phyloP scores from a whole-genome alignment of 345 rosid species.

The Erucastrum elatum region DNA sequence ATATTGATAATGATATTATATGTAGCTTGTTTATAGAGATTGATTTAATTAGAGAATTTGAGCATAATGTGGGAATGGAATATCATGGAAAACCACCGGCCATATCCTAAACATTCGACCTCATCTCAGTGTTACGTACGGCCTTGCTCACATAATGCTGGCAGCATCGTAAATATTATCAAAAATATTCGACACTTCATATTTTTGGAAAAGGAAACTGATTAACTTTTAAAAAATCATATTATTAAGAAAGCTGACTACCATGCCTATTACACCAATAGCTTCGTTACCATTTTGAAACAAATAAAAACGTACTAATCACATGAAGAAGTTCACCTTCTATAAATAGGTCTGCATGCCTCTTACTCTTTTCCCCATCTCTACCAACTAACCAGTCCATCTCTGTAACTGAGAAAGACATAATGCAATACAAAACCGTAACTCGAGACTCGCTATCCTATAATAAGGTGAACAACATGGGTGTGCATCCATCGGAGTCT shows the following conservation, averaged over 20 bases:
- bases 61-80: conserved; percentile 30
- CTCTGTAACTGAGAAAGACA: conserved; percentile 5
- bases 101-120: conserved; percentile 40
- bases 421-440: conserved; percentile 33
- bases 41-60: conserved; percentile 6
- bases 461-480: conserved; percentile 25
- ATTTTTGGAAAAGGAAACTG: too few species aligned
- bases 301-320: conserved; percentile 3
- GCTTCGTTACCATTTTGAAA: conserved; percentile 13
- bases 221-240: neutral
- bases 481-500: conserved; percentile 33
- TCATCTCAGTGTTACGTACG: conserved; percentile 30
- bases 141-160: conserved; percentile 38
- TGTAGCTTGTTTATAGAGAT: neutral
- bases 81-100: conserved; percentile 36
- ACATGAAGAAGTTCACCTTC: neutral
- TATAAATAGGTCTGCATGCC: conserved; percentile 31
- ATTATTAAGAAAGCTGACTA: neutral
- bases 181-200: neutral
- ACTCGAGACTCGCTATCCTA: conserved; percentile 11
- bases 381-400: neutral
- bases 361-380: neutral
- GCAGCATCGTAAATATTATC: conserved; percentile 20
- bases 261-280: conserved; percentile 20
- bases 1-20: conserved; percentile 18